Percentiles rank a stretch among this genome's conserved stretches.
These are phyloP conservation scores for Paramecium pentaurelia DNA, from an alignment of 73 alveolate species.

Conservation along the genomic window DNA sequence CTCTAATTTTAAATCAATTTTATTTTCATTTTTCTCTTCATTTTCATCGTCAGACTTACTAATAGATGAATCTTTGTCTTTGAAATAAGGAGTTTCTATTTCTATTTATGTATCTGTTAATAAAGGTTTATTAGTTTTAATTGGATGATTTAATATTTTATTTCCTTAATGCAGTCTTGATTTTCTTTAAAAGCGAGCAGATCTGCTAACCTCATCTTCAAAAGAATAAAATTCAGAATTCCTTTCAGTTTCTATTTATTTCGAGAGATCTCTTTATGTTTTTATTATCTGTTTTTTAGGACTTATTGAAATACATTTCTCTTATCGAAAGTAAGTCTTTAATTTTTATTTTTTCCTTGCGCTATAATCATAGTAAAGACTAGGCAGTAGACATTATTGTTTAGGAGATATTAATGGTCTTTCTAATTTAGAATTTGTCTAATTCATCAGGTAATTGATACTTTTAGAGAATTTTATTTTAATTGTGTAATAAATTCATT, in stretches of 20 bases:
- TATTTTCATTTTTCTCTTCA: background rate
- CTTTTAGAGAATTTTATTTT: background rate
- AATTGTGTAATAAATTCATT: background rate
- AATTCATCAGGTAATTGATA: background rate
- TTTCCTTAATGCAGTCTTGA: background rate
- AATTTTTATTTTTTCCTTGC: conserved; percentile 1
- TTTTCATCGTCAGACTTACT: background rate
- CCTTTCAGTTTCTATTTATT: background rate
- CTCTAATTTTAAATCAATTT: background rate
- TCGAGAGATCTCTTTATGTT: background rate
- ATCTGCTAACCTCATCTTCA: background rate
- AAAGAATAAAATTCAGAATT: background rate
- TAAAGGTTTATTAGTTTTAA: background rate
- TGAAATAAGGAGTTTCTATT: background rate
- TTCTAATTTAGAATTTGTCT: background rate
- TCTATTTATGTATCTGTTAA: background rate
- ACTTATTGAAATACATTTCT: background rate
- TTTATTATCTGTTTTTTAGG: background rate
- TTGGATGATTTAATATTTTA: background rate
- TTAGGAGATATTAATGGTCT: background rate
- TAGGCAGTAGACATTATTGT: background rate
- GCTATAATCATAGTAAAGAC: background rate
- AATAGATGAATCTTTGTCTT: background rate
- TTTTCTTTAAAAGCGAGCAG: background rate
- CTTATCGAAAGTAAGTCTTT: background rate